Conservation (phyloP, 2,329 filamentous ascomycete species). For the Epichloe uncinata region DNA sequence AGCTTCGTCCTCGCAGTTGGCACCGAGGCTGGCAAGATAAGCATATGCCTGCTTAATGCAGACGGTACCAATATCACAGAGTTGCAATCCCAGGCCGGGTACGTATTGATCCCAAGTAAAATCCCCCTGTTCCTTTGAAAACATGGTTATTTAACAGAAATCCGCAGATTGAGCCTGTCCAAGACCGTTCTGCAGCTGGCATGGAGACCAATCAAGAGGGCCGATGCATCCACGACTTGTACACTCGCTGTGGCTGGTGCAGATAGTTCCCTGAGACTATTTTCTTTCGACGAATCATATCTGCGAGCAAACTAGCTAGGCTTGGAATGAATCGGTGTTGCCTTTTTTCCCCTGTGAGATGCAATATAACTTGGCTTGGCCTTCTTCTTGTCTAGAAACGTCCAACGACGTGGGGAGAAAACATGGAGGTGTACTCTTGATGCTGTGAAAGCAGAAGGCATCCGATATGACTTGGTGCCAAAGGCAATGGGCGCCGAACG, state of each 20-base stretch:
- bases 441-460: too few species aligned
- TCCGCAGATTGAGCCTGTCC: constrained; percentile 31
- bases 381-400: too few species aligned
- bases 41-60: constrained; percentile 27
- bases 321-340: too few species aligned
- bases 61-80: constrained; percentile 26
- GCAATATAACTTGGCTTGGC: too few species aligned
- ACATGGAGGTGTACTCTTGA: too few species aligned
- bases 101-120: constrained; percentile 13
- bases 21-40: constrained; percentile 39
- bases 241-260: constrained; percentile 45
- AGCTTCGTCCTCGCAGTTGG: constrained; percentile 39
- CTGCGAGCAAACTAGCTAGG: constrained; percentile 4
- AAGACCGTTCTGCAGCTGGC: constrained; percentile 54
- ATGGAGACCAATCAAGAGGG: constrained; percentile 44
- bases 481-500: too few species aligned
- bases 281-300: constrained; percentile 26
- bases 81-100: constrained; percentile 24
- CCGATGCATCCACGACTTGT: constrained; percentile 15
- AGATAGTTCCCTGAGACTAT: constrained; percentile 47
- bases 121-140: fast-evolving
- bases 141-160: constrained; percentile 7
- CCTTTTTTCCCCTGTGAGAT: too few species aligned
- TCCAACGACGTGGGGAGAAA: too few species aligned
- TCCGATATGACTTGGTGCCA: too few species aligned